Conservation (phyloP, 2,329 filamentous ascomycete genomes). For the Sporothrix protearum region DNA sequence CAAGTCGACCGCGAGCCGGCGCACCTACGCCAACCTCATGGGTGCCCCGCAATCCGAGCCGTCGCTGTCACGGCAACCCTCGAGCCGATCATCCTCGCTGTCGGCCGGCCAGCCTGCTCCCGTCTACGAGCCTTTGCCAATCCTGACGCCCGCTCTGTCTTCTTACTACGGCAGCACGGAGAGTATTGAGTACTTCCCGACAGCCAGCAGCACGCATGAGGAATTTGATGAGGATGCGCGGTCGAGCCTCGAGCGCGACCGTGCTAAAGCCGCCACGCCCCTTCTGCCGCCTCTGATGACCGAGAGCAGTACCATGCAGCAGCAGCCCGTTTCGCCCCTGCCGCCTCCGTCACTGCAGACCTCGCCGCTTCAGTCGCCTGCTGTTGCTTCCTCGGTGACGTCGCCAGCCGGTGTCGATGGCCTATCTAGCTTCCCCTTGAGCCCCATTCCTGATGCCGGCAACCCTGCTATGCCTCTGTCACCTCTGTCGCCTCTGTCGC, state of each 20-base stretch:
- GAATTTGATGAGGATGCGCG: slow-evolving; percentile 42
- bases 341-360: slow-evolving; percentile 54
- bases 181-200: slow-evolving; percentile 43
- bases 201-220: slow-evolving; percentile 33
- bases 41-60: slow-evolving; percentile 70
- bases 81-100: slow-evolving; percentile 75
- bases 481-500: background rate
- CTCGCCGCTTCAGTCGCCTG: slow-evolving; percentile 84
- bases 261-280: slow-evolving; percentile 69
- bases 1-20: slow-evolving; percentile 40
- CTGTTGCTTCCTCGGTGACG: slow-evolving; percentile 56
- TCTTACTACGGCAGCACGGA: slow-evolving; percentile 56
- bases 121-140: slow-evolving; percentile 44
- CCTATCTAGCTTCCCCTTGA: background rate
- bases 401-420: background rate
- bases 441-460: background rate
- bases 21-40: slow-evolving; percentile 46
- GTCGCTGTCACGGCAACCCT: slow-evolving; percentile 62
- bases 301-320: slow-evolving; percentile 34
- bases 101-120: slow-evolving; percentile 54
- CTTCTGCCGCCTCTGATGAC: slow-evolving; percentile 78
- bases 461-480: slow-evolving; percentile 22
- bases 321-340: slow-evolving; percentile 39
- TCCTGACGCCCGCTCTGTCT: slow-evolving; percentile 58
- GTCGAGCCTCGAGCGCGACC: slow-evolving; percentile 55